Percentiles rank a stretch among this genome's conserved stretches.
These are phyloP conservation scores for Boletales sp. DNA, from an alignment of 768 basidiomycete genomes.

Conservation along the genomic window DNA sequence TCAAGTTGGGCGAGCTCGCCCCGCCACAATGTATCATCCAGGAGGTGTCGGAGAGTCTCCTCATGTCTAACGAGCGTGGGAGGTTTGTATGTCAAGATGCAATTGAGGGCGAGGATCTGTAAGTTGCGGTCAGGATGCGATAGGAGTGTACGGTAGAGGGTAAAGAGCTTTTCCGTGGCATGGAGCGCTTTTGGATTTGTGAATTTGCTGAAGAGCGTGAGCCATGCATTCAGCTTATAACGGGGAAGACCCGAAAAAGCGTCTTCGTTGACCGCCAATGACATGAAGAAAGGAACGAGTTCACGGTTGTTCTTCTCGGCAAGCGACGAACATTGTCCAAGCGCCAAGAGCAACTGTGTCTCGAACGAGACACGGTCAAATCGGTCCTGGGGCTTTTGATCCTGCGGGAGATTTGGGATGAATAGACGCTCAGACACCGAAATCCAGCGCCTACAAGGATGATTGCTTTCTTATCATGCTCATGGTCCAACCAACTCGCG, in stretches of 20 bases:
- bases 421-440: not conserved
- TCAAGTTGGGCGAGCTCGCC: constrained; percentile 78
- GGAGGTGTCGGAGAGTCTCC: constrained; percentile 61
- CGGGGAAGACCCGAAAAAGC: constrained; percentile 45
- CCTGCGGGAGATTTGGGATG: constrained; percentile 22
- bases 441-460: constrained; percentile 28
- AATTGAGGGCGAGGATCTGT: constrained; percentile 72
- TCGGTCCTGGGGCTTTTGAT: constrained; percentile 44
- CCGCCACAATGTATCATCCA: constrained; percentile 88
- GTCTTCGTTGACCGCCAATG: constrained; percentile 33
- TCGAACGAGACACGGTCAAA: constrained; percentile 80
- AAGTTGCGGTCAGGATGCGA: constrained; percentile 81
- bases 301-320: constrained; percentile 86
- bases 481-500: constrained; percentile 41
- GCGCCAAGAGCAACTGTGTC: constrained; percentile 65
- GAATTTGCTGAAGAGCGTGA: constrained; percentile 86
- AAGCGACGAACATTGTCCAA: constrained; percentile 65
- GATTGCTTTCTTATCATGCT: constrained; percentile 30
- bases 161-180: constrained; percentile 58
- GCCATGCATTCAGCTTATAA: constrained; percentile 67
- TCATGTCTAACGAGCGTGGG: constrained; percentile 51
- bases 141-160: constrained; percentile 69
- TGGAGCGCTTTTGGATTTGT: constrained; percentile 88
- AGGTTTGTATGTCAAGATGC: constrained; percentile 79
- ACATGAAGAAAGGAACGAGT: constrained; percentile 82